These are phyloP conservation scores for Colletotrichum salicis DNA, from an alignment of 2,329 filamentous ascomycete species.

Conservation along the genomic window DNA sequence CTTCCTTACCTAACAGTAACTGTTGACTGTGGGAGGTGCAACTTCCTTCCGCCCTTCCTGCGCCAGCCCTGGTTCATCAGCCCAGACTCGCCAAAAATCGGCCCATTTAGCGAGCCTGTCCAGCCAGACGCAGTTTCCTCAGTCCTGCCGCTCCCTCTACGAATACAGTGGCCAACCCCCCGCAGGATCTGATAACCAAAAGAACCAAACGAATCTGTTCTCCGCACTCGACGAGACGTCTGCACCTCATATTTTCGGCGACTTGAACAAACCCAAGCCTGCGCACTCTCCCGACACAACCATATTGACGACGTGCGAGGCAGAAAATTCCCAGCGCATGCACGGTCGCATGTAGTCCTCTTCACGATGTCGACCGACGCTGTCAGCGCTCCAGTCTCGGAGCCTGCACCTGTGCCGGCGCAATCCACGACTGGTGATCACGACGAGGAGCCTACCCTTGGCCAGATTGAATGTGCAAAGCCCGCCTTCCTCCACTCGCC, in stretches of 20 bases:
- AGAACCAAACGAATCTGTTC: slow-evolving; percentile 35
- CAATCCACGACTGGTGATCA: slow-evolving; percentile 37
- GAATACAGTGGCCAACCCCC: slow-evolving; percentile 34
- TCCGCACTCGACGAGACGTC: slow-evolving; percentile 32
- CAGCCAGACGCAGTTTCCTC: slow-evolving; percentile 26
- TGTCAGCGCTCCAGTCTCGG: slow-evolving; percentile 59
- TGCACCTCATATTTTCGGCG: slow-evolving; percentile 35
- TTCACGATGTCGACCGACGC: slow-evolving; percentile 66
- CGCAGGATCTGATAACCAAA: slow-evolving; percentile 37
- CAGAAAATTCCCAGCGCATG: slow-evolving; percentile 24
- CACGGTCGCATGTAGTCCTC: slow-evolving; percentile 56
- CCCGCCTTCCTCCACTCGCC: slow-evolving; percentile 68
- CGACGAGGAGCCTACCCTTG: slow-evolving; percentile 38
- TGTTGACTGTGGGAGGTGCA: slow-evolving; percentile 21
- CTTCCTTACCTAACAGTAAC: no score
- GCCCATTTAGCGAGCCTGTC: slow-evolving; percentile 36
- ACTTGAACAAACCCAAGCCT: slow-evolving; percentile 21
- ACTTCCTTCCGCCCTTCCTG: slow-evolving; percentile 17
- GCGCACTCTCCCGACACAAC: slow-evolving; percentile 3
- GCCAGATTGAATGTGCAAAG: slow-evolving; percentile 50
- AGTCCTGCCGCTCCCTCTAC: slow-evolving; percentile 3
- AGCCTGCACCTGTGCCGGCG: slow-evolving; percentile 43
- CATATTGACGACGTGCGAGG: slow-evolving; percentile 7
- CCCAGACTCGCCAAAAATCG: slow-evolving; percentile 40
- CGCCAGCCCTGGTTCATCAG: slow-evolving; percentile 37